Evolutionary conservation across 805 yeast species (phyloP), one percentile per base, ranked within the genome.

Genomic region (Debaryomyces hansenii): DNA sequence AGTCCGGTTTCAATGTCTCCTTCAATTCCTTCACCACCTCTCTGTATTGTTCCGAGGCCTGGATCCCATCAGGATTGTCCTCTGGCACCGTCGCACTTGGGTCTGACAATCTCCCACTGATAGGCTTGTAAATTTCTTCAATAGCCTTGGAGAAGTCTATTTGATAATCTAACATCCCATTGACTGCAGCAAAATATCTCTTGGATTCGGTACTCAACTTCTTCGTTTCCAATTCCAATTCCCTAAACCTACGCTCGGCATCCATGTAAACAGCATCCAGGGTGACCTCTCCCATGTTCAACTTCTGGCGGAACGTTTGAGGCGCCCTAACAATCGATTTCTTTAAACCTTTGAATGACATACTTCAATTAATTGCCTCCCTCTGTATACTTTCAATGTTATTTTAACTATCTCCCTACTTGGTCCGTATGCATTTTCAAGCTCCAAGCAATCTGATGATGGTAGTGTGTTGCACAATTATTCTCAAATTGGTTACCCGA

Each of bases 241-340:
- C 97, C 63, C 87, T 87, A 75, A 94, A 94, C 60, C 99, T 80
- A 66, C 97, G 82, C 68, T 94, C 99, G 5, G 99, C 98, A 70
- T 94, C 99, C 24, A 78, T 79, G 66, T 90, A 94, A 11, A 94
- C 97, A 0, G 96, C 82, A 62, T 94, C 99, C 40, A 54, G 54
- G 37, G 78, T 73, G 41, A 72, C 58, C 29, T 73, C 77, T 8
- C 77, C 96, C 89, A 90, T 90, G 69, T 94, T 85, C 71, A 94
- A 68, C 78, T 90, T 90, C 69, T 88, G 96, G 57, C 94, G 85
- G 66, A 94, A 77, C 56, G 78, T 80, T 70, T 94, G 98, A 38
- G 99, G 99, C 6, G 97, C 96, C 64, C 96, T 75, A 39, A 82
- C 79, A 50, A 89, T 72, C 31, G 91, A 82, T 68, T 88, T 90